Conservation (phyloP, 2,329 filamentous ascomycete genomes). For the Aspergillus sclerotialis region DNA sequence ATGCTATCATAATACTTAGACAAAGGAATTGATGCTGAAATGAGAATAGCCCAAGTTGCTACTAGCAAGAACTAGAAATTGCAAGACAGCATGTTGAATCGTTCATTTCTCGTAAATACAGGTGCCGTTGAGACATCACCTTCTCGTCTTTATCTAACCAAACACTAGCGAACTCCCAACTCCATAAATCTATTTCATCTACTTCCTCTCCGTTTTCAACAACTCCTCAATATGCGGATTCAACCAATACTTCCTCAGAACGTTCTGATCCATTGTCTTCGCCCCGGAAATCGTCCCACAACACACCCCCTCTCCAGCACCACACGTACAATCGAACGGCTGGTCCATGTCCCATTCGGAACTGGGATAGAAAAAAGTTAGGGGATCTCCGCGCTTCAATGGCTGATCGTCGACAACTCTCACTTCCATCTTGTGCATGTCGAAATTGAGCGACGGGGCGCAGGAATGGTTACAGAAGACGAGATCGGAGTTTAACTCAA, state of each 20-base stretch:
- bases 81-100: background rate
- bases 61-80: too few relatives aligned
- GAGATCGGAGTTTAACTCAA: slow-evolving; percentile 51
- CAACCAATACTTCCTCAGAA: slow-evolving; percentile 34
- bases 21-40: too few relatives aligned
- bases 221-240: slow-evolving; percentile 36
- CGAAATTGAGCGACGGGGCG: slow-evolving; percentile 46
- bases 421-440: slow-evolving; percentile 40
- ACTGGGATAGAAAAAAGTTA: slow-evolving; percentile 46
- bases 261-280: slow-evolving; percentile 24
- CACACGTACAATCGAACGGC: slow-evolving; percentile 39
- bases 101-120: background rate
- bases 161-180: too few relatives aligned
- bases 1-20: too few relatives aligned
- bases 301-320: slow-evolving; percentile 27
- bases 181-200: background rate
- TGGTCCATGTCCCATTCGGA: slow-evolving; percentile 46
- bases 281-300: slow-evolving; percentile 35
- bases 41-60: too few relatives aligned
- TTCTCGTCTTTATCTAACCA: background rate
- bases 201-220: too few relatives aligned
- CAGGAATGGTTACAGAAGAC: slow-evolving; percentile 54
- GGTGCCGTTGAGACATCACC: background rate
- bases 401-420: slow-evolving; percentile 32
- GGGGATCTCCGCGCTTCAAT: slow-evolving; percentile 33